These are phyloP conservation scores for Manihot esculenta DNA, from an alignment of 441 rosid genomes.

Conservation along the genomic window DNA sequence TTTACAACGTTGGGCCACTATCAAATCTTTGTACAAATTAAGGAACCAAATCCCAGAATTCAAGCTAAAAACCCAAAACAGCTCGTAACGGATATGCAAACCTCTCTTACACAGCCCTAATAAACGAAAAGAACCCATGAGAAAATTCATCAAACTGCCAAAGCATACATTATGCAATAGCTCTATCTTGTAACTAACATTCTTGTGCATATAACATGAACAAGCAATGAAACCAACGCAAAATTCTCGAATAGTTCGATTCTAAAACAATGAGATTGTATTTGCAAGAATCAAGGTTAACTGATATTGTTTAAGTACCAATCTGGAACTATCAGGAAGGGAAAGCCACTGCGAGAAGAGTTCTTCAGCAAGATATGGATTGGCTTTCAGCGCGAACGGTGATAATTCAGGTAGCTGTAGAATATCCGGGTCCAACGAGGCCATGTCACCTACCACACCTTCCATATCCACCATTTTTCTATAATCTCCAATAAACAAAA, in stretches of 20 bases:
- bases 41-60: neutral
- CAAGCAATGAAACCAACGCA: neutral
- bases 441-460: conserved; percentile 32
- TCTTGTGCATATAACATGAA: neutral
- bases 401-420: conserved; percentile 70
- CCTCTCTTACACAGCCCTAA: neutral
- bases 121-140: neutral
- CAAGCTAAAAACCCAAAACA: neutral
- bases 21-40: neutral
- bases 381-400: conserved; percentile 51
- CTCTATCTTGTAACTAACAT: neutral
- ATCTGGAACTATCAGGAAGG: conserved; percentile 57
- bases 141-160: neutral
- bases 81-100: neutral
- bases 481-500: conserved; percentile 4
- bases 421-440: conserved; percentile 54
- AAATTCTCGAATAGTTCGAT: neutral
- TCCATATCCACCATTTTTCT: conserved; percentile 43
- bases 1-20: neutral
- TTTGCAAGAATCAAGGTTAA: neutral
- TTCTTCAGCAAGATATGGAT: conserved; percentile 47
- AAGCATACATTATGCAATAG: neutral
- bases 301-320: conserved; percentile 40
- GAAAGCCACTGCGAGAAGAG: conserved; percentile 89
- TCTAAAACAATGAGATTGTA: neutral